Percentiles rank a stretch among this genome's conserved stretches.
Conservation (phyloP, 306 rosid species). For the Amphicarpaea edgeworthii region DNA sequence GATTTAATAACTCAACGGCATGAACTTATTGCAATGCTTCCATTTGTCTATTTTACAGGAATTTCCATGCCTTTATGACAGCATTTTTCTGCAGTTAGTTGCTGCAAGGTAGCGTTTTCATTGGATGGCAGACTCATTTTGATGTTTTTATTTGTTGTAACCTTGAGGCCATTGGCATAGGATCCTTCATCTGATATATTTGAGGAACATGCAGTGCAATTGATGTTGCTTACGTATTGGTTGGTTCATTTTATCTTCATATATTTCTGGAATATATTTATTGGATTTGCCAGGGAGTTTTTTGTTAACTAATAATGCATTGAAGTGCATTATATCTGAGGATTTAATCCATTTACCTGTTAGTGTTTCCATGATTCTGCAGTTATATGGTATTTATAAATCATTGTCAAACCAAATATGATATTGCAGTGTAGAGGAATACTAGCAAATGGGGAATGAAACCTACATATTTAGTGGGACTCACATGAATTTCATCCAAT, state of each 20-base stretch:
- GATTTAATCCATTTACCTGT: constrained; percentile 30
- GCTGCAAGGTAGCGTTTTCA: constrained; percentile 44
- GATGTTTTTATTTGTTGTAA: constrained; percentile 42
- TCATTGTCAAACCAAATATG: constrained; percentile 27
- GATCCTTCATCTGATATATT: constrained; percentile 44
- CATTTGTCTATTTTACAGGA: constrained; percentile 66
- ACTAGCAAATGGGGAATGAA: constrained; percentile 1
- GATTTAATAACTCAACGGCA: background rate
- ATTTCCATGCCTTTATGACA: constrained; percentile 97
- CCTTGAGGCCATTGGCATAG: constrained; percentile 49
- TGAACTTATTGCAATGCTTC: constrained; percentile 31
- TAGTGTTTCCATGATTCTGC: constrained; percentile 20
- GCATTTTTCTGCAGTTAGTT: constrained; percentile 27
- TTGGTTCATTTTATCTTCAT: constrained; percentile 38
- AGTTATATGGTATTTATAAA: constrained; percentile 7
- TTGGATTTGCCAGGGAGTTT: constrained; percentile 29
- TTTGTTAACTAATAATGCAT: constrained; percentile 37
- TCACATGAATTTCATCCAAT: background rate
- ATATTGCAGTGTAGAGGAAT: background rate
- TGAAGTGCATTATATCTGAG: constrained; percentile 15
- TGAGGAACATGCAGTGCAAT: constrained; percentile 47
- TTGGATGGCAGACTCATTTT: constrained; percentile 45
- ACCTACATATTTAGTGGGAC: background rate
- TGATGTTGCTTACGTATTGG: constrained; percentile 39
- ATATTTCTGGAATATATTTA: constrained; percentile 22